Evolutionary conservation across 495 filamentous ascomycete species (phyloP).

Genomic region (Parathielavia appendiculata): DNA sequence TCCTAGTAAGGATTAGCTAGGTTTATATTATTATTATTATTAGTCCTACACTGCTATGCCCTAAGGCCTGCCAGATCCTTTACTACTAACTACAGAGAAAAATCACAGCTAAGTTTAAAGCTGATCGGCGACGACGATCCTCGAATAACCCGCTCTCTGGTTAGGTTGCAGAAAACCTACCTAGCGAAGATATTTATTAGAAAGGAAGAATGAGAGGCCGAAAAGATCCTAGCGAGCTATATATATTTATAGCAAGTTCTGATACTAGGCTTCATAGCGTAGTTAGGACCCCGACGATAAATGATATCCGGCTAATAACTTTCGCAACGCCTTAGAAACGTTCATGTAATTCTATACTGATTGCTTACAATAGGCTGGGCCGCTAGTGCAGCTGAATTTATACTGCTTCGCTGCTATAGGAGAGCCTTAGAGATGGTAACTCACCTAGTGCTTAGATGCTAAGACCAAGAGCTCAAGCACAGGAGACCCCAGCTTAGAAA

Average conservation of each 20-base stretch:
- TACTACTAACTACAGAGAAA: too few species aligned
- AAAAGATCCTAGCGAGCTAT: conserved; percentile 1
- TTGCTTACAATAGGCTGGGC: too few species aligned
- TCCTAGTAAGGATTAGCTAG: conserved; percentile 2
- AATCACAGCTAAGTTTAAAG: conserved; percentile 5
- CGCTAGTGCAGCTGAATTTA: too few species aligned
- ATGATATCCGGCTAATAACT: conserved; percentile 5
- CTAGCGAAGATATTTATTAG: conserved; percentile 7
- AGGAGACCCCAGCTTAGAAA: too few species aligned
- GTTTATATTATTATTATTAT: too few species aligned
- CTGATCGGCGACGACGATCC: not conserved
- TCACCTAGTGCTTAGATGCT: too few species aligned
- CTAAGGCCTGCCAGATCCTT: too few species aligned
- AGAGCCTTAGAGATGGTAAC: too few species aligned
- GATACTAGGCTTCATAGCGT: conserved; percentile 9
- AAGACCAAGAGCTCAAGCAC: too few species aligned
- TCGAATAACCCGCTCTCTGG: conserved; percentile 15
- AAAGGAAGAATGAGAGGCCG: conserved; percentile 7
- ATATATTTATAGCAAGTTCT: conserved; percentile 5
- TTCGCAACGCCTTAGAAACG: conserved; percentile 9
- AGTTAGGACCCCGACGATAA: conserved; percentile 12
- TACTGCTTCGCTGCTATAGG: too few species aligned
- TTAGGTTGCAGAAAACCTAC: conserved; percentile 8
- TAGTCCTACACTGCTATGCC: too few species aligned
- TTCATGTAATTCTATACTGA: too few species aligned